Conservation (phyloP, 768 basidiomycete species). For the Pilatotrama ljubarskyi region DNA sequence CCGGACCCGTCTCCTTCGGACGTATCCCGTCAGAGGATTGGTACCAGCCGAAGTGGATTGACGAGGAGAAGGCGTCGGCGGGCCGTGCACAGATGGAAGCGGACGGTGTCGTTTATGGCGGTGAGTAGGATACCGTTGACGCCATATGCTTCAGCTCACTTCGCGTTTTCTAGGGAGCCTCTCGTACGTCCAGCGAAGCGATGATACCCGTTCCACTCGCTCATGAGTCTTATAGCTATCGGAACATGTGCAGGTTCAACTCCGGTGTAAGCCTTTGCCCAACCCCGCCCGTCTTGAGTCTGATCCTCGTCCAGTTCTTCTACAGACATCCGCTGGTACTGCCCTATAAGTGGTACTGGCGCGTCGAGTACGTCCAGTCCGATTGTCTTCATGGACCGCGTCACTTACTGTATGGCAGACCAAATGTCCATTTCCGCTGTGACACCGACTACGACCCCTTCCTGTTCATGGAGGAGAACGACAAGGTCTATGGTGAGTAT, state of each 20-base stretch:
- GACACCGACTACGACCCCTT: conserved; percentile 67
- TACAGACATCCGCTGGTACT: conserved; percentile 65
- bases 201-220: background rate
- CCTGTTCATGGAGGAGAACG: conserved; percentile 65
- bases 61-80: conserved; percentile 59
- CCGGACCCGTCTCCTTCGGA: conserved; percentile 51
- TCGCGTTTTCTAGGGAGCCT: conserved; percentile 38
- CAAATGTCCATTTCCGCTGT: conserved; percentile 73
- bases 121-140: conserved; percentile 30
- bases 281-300: background rate
- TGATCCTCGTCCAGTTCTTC: conserved; percentile 40
- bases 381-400: background rate
- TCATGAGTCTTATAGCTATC: conserved; percentile 42
- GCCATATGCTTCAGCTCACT: background rate
- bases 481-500: conserved; percentile 61
- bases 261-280: conserved; percentile 50
- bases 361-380: conserved; percentile 53
- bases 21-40: conserved; percentile 62
- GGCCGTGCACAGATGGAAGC: conserved; percentile 52
- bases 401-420: conserved; percentile 52
- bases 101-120: conserved; percentile 51
- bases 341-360: conserved; percentile 75
- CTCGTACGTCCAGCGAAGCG: conserved; percentile 34
- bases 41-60: conserved; percentile 73
- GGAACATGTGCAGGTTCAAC: conserved; percentile 81